Conservation (phyloP, 2,329 filamentous ascomycete species). For the Xylaria sp. region DNA sequence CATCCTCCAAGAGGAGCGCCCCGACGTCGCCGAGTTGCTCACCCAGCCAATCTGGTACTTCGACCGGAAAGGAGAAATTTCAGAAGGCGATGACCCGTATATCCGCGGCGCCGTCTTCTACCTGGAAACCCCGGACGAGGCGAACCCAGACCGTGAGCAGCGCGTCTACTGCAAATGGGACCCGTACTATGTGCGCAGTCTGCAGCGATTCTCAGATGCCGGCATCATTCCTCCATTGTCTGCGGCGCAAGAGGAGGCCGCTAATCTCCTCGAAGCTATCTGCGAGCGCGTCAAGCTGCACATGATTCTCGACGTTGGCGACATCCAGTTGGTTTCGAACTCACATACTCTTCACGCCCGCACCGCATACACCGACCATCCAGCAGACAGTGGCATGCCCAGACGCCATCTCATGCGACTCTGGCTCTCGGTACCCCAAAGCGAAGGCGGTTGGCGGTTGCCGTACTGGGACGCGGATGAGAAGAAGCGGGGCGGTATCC, state of each 20-base stretch:
- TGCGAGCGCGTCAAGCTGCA: conserved; percentile 70
- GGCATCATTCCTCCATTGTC: conserved; percentile 71
- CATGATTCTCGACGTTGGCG: conserved; percentile 80
- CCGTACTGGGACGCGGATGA: conserved; percentile 76
- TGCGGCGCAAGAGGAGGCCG: conserved; percentile 61
- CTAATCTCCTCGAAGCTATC: conserved; percentile 67
- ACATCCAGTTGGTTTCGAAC: conserved; percentile 83
- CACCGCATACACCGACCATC: conserved; percentile 67
- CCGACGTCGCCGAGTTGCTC: conserved; percentile 70
- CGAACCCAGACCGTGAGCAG: conserved; percentile 46
- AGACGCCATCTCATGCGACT: conserved; percentile 74
- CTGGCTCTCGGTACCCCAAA: conserved; percentile 78
- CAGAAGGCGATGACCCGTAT: conserved; percentile 67
- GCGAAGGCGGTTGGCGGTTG: conserved; percentile 78
- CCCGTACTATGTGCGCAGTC: conserved; percentile 77
- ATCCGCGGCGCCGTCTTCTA: conserved; percentile 70
- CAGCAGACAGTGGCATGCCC: conserved; percentile 58
- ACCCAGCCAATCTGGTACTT: conserved; percentile 84
- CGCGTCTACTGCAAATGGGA: conserved; percentile 83
- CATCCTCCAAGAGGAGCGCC: conserved; percentile 64
- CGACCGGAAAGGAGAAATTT: conserved; percentile 81
- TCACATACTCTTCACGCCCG: conserved; percentile 74
- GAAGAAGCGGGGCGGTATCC: conserved; percentile 84
- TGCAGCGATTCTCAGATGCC: conserved; percentile 66
- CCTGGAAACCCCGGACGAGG: conserved; percentile 52